Evolutionary conservation across 163 green algal species (phyloP).

Genomic region (Prototheca stagnorum): DNA sequence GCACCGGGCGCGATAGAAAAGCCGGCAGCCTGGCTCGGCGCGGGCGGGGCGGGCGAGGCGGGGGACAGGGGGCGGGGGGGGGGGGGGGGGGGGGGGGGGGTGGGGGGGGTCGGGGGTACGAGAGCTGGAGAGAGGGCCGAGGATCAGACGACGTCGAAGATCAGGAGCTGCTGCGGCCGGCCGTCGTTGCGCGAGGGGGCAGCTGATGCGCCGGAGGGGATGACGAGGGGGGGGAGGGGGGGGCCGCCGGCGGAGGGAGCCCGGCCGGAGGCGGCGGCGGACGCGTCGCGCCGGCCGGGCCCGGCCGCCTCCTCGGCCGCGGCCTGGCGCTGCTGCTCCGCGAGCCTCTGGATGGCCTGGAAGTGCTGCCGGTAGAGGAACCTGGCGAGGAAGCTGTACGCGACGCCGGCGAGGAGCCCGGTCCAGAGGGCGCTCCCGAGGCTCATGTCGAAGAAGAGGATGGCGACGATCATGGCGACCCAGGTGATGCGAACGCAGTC

Average conservation of each 20-base stretch:
- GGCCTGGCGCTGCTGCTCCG: constrained; percentile 8
- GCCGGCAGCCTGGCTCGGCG: too few relatives aligned
- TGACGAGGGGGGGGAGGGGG: neutral
- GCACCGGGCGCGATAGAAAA: too few relatives aligned
- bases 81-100: too few relatives aligned
- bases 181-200: neutral
- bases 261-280: too few relatives aligned
- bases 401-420: constrained; percentile 30
- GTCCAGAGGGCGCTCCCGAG: constrained; percentile 38
- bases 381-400: constrained; percentile 27
- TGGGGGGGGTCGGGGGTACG: too few relatives aligned
- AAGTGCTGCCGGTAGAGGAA: constrained; percentile 34
- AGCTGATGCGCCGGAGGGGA: neutral
- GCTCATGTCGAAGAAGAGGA: constrained; percentile 53
- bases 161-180: too few relatives aligned
- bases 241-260: neutral
- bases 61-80: too few relatives aligned
- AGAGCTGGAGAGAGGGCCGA: too few relatives aligned
- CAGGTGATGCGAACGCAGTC: constrained; percentile 66
- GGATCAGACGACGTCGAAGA: too few relatives aligned
- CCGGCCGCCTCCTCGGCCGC: neutral
- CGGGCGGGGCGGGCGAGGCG: too few relatives aligned
- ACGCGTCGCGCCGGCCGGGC: neutral
- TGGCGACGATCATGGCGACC: constrained; percentile 60
- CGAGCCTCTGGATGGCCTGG: constrained; percentile 15